Base-by-base conservation (phyloP, 1,139 yeast genomes). In the Wickerhamomyces sp. region DNA sequence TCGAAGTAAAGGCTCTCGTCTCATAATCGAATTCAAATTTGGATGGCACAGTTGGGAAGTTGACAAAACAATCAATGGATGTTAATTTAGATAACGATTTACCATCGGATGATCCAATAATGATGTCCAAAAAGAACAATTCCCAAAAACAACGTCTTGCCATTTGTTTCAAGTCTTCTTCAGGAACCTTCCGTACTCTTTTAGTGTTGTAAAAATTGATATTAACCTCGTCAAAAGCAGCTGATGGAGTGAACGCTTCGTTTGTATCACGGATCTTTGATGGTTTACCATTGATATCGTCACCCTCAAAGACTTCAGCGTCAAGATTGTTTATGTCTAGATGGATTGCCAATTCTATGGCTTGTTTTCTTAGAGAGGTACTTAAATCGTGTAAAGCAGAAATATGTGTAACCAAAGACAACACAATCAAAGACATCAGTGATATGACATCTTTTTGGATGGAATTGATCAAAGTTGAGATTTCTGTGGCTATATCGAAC, bases 71-170 rank as follows among this genome's bases (percentile, higher is more conserved):
- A 16, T 58, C 50, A 2, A 58, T 37, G 1, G 57, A 45, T 1
- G 68, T 62, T 11, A 71, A 43, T n/a, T 52, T 46, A 2, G 75
- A 66, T 11, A 66, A 52, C 0, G 73, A 55, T 35, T 57, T 59
- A n/a, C 76, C 77, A 33, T 70, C 72, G 1, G 77, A 72, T 4
- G 74, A 69, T 0, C 75, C 75, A 38, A 69, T 67, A 25, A 70
- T 57, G 9, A 70, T 66, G 47, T 71, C 77, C 35, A 70, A 57
- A 45, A 68, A 70, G 45, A 66, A 64, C 8, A 68, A 45, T 36
- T 71, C 77, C 75, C 75, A 70, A 39, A 68, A 63, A 5, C 68
- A 56, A 38, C 73, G 54, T 37, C 76, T 55, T 6, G 66, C 66
- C 28, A 59, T 53, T 33, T 70, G 71, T 23, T 51, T 42, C 9